Percentiles rank a stretch among this genome's conserved stretches.
These are phyloP conservation scores for Globisporangium sylvaticum DNA, from an alignment of 352 stramenopile genomes.

Conservation along the genomic window DNA sequence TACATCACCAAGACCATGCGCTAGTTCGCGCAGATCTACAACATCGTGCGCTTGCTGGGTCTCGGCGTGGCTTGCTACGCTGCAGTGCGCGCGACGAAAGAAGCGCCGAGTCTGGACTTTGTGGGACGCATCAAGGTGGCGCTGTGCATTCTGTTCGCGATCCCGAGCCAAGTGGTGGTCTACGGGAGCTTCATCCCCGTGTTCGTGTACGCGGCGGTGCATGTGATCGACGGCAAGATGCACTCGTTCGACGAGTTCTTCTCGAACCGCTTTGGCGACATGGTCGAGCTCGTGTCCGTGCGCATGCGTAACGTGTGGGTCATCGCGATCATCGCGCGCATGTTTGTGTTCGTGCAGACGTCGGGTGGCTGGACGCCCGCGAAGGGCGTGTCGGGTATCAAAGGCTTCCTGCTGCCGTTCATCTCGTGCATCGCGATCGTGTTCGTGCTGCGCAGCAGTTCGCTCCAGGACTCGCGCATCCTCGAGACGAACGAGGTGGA, in stretches of 20 bases:
- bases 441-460: slow-evolving; percentile 20
- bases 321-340: slow-evolving; percentile 35
- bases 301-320: slow-evolving; percentile 54
- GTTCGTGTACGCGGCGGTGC: slow-evolving; percentile 40
- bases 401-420: slow-evolving; percentile 36
- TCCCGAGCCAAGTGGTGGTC: slow-evolving; percentile 48
- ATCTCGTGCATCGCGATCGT: slow-evolving; percentile 23
- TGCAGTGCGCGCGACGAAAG: slow-evolving; percentile 17
- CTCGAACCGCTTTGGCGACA: slow-evolving; percentile 29
- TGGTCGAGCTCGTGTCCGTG: slow-evolving; percentile 35
- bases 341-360: slow-evolving; percentile 45
- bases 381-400: slow-evolving; percentile 36
- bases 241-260: slow-evolving; percentile 25
- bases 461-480: slow-evolving; percentile 35
- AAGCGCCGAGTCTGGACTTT: slow-evolving; percentile 9
- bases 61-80: slow-evolving; percentile 30
- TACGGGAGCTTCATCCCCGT: slow-evolving; percentile 51
- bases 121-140: slow-evolving; percentile 11
- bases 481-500: slow-evolving; percentile 55
- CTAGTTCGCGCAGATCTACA: slow-evolving; percentile 43
- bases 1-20: slow-evolving; percentile 41
- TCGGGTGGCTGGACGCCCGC: slow-evolving; percentile 46
- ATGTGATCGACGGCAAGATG: slow-evolving; percentile 42
- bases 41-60: slow-evolving; percentile 30
- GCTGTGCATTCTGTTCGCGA: slow-evolving; percentile 35